A percentile compares a stretch with the other conserved stretches of the same genome.
Evolutionary conservation across 2,329 filamentous ascomycete species (phyloP).

Genomic region (Apiospora kogelbergensis): DNA sequence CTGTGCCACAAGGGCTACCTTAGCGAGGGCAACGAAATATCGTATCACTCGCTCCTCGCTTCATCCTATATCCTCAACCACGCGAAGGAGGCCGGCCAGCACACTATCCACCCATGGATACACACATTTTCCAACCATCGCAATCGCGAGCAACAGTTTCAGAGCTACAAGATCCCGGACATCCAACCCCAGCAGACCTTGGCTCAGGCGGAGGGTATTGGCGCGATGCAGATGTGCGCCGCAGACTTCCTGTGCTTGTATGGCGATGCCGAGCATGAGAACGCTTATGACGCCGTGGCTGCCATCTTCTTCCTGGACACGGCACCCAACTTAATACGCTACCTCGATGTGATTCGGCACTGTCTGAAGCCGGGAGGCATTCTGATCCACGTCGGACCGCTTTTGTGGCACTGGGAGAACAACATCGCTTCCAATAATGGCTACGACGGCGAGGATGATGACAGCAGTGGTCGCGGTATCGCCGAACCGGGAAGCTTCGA

Average conservation of each 20-base stretch:
- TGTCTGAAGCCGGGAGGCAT: slow-evolving; percentile 77
- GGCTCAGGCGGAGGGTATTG: slow-evolving; percentile 36
- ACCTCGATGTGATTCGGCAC: slow-evolving; percentile 78
- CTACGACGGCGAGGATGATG: slow-evolving; percentile 49
- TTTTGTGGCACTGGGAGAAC: slow-evolving; percentile 95
- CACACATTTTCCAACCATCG: slow-evolving; percentile 85
- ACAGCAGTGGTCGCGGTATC: slow-evolving; percentile 63
- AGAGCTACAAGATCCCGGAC: slow-evolving; percentile 74
- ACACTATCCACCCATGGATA: slow-evolving; percentile 81
- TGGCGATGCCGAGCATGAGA: slow-evolving; percentile 58
- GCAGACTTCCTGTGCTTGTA: slow-evolving; percentile 94
- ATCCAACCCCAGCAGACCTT: slow-evolving; percentile 67
- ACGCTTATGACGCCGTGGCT: slow-evolving; percentile 76
- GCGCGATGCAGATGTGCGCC: slow-evolving; percentile 87
- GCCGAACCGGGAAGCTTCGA: slow-evolving; percentile 90
- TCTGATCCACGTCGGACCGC: slow-evolving; percentile 85
- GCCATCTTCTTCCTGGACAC: slow-evolving; percentile 98
- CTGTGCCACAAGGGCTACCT: slow-evolving; percentile 71
- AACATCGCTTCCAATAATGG: slow-evolving; percentile 60
- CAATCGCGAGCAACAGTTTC: slow-evolving; percentile 72
- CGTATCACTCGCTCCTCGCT: slow-evolving; percentile 92
- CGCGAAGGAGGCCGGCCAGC: slow-evolving; percentile 58
- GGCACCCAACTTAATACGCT: slow-evolving; percentile 87
- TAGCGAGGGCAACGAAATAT: slow-evolving; percentile 91
- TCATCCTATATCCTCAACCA: slow-evolving; percentile 75